Evolutionary conservation across 1,139 yeast genomes (phyloP).

Genomic region (Candida tropicalis): DNA sequence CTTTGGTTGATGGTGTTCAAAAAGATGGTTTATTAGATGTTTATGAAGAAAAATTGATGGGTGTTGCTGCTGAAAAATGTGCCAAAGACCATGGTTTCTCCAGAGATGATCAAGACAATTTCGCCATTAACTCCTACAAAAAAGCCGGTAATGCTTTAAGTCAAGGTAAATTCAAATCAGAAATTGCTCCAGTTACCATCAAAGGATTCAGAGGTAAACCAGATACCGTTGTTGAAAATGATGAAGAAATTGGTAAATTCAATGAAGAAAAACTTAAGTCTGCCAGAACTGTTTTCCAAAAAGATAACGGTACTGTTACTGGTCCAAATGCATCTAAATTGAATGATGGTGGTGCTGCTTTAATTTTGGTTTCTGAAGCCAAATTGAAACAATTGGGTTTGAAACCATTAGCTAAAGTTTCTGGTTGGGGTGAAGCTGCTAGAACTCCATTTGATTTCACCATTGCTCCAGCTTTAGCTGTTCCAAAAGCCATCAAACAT

Average conservation of each 20-base stretch:
- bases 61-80: conserved; percentile 95
- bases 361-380: conserved; percentile 78
- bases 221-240: conserved; percentile 66
- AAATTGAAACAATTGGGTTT: conserved; percentile 83
- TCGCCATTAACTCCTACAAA: conserved; percentile 66
- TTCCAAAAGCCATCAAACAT: conserved; percentile 92
- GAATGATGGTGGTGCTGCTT: conserved; percentile 97
- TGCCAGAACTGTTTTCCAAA: conserved; percentile 92
- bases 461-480: conserved; percentile 89
- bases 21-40: conserved; percentile 93
- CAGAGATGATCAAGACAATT: conserved; percentile 73
- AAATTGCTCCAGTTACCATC: conserved; percentile 83
- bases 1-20: conserved; percentile 82
- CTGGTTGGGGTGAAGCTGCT: conserved; percentile 99
- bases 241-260: conserved; percentile 74
- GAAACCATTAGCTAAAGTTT: conserved; percentile 83
- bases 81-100: conserved; percentile 69
- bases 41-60: conserved; percentile 86
- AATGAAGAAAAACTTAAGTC: conserved; percentile 72
- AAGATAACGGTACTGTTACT: conserved; percentile 91
- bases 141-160: conserved; percentile 81
- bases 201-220: conserved; percentile 95
- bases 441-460: conserved; percentile 93
- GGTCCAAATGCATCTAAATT: conserved; percentile 96
- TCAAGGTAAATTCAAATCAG: conserved; percentile 77